Conservation (phyloP, 139 green algal genomes). For the Tetraselmis chui region DNA sequence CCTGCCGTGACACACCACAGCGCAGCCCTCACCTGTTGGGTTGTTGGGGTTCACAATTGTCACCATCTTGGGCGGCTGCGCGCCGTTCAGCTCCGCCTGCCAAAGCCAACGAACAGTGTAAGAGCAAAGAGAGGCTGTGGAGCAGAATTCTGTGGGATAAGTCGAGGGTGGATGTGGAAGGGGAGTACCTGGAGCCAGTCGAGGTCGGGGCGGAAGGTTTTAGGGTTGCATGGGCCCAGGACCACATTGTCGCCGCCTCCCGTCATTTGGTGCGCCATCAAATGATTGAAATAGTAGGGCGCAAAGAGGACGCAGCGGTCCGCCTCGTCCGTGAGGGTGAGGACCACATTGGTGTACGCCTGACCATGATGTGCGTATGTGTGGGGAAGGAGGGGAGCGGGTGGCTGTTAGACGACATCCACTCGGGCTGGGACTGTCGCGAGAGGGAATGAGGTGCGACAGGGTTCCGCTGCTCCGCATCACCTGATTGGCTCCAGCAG, state of each 20-base stretch:
- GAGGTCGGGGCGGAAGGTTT: conserved; percentile 44
- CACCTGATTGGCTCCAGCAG: conserved; percentile 85
- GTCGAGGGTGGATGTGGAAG: no score
- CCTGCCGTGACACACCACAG: no score
- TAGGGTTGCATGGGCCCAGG: conserved; percentile 29
- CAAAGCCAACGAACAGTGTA: no score
- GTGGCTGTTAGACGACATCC: no score
- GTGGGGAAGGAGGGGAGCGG: no score
- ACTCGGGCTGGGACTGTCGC: no score
- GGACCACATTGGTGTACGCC: conserved; percentile 78
- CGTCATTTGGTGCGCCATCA: conserved; percentile 68
- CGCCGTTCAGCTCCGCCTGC: conserved; percentile 22
- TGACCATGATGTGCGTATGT: no score
- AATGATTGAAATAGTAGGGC: conserved; percentile 96
- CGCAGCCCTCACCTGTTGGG: conserved; percentile 71
- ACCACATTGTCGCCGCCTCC: conserved; percentile 37
- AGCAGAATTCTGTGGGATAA: no score
- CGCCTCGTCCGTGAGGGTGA: conserved; percentile 60
- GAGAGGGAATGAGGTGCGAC: no score
- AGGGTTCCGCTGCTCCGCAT: no score
- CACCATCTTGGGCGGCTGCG: conserved; percentile 55
- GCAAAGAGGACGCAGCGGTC: conserved; percentile 77
- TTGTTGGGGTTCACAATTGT: conserved; percentile 83
- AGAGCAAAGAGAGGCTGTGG: no score
- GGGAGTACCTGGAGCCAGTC: conserved; percentile 37